Evolutionary conservation across 1,284 basidiomycete genomes (phyloP).

Genomic region (Sutorius eximius): DNA sequence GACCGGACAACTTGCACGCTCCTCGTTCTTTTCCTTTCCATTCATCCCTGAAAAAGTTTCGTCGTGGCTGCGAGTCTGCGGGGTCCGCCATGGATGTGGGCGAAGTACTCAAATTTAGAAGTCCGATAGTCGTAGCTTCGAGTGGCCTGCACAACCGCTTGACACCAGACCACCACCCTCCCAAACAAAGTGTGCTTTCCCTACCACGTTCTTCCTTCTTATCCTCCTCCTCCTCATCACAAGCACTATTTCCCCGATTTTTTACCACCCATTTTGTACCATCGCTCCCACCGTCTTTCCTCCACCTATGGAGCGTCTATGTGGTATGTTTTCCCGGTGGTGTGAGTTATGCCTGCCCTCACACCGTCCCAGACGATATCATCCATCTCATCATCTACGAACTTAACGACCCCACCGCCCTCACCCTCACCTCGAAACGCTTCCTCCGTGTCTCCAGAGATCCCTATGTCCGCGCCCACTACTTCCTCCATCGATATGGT

Average conservation of each 20-base stretch:
- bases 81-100: conserved; percentile 30
- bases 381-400: conserved; percentile 72
- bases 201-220: neutral
- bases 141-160: conserved; percentile 34
- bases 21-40: neutral
- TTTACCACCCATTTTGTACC: neutral
- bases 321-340: conserved; percentile 46
- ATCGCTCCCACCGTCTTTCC: conserved; percentile 1
- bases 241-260: neutral
- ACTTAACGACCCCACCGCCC: conserved; percentile 58
- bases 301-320: conserved; percentile 56
- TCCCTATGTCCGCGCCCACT: conserved; percentile 70
- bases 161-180: conserved; percentile 37
- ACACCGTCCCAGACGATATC: conserved; percentile 57
- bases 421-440: conserved; percentile 58
- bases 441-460: conserved; percentile 64
- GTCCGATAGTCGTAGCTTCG: conserved; percentile 39
- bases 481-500: conserved; percentile 72
- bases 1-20: neutral
- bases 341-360: conserved; percentile 17
- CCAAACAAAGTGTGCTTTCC: conserved; percentile 29
- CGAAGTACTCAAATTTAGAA: conserved; percentile 38
- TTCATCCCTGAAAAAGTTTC: neutral
- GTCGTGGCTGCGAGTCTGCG: conserved; percentile 32
- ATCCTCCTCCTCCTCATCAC: neutral